Base-by-base conservation (phyloP, 1,139 yeast genomes). In the Hyphopichia pseudoburtonii region DNA sequence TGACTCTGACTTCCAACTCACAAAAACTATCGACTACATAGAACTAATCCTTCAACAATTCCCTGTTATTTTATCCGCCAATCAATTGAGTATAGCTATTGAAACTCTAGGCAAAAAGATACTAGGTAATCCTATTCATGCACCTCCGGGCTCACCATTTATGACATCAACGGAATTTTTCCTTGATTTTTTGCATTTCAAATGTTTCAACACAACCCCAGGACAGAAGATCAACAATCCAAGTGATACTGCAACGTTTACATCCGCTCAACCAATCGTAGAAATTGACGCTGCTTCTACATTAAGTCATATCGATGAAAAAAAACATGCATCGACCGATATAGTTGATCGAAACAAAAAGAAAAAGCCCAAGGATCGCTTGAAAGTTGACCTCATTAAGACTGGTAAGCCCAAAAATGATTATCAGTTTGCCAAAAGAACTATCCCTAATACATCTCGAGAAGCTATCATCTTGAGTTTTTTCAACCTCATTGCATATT, bases 1-100 rank as follows among this genome's bases (percentile, higher is more conserved):
- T 17, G 50, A 46, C 5, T 39, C 46, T 10, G 45, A 40, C 5
- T 9, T 7, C 12, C 54, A 68, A 12, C 48, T 72, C 3, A 31
- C 55, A 44, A 46, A 64, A 62, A 39, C 67, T 60, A 22, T 60
- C 59, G 38, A 59, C 17, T 71, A 70, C 40, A 53, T 67, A 8
- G 55, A 56, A 18, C 50, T 70, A 18, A 48, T 70, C 9, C 46
- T 60, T 19, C 39, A 57, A 2, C 84, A 84, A 41, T 85, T 80
- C 48, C 94, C 94, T 0, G 41, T 46, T 0, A 53, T 70, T 3
- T 51, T 86, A 21, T 78, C 88, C 0, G 60, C 81, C 3, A 57
- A 60, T 12, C 94, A 86, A 52, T 60, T 82, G 23, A 66, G 70
- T 31, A 67, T 82, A 16, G 87, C 87, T 0, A 58, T 80, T 17